Evolutionary conservation across 108 stramenopile species (phyloP).

Genomic region (Discostella pseudostelligera): DNA sequence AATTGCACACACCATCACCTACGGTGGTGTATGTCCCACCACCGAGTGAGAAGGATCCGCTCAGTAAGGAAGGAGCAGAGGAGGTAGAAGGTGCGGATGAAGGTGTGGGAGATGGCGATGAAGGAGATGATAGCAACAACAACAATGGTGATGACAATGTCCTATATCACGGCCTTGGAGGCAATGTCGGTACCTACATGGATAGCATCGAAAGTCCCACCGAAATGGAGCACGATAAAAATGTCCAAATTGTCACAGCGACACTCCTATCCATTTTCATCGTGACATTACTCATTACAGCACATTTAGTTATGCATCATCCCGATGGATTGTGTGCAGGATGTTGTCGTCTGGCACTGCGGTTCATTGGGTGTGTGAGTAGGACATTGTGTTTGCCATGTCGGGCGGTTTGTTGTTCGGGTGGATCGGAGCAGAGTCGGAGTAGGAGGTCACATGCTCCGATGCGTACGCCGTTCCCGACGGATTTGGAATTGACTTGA

Average conservation of each 20-base stretch:
- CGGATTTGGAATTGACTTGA: constrained; percentile 42
- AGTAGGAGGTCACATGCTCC: constrained; percentile 36
- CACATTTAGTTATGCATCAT: constrained; percentile 39
- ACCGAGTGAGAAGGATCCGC: constrained; percentile 3
- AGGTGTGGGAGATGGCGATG: no score
- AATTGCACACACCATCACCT: not conserved
- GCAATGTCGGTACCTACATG: constrained; percentile 22
- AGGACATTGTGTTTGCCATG: constrained; percentile 41
- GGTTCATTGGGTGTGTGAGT: constrained; percentile 24
- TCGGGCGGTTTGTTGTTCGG: constrained; percentile 36
- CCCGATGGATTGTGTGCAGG: constrained; percentile 46
- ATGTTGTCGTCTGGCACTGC: constrained; percentile 37
- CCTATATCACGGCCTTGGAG: constrained; percentile 12
- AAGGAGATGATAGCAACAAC: not conserved
- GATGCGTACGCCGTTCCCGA: constrained; percentile 41
- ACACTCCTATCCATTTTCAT: constrained; percentile 25
- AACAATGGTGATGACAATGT: constrained; percentile 1
- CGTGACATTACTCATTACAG: constrained; percentile 23
- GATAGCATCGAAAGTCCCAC: constrained; percentile 31
- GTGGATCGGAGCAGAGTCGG: constrained; percentile 15
- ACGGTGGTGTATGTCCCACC: constrained; percentile 7
- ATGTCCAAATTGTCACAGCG: constrained; percentile 38
- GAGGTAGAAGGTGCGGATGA: no score
- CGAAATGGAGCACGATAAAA: constrained; percentile 40
- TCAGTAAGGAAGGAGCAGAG: not conserved